A percentile compares a stretch with the other conserved stretches of the same genome.
Evolutionary conservation across 1,139 yeast genomes (phyloP).

Genomic region (Sugiyamaella sp.): DNA sequence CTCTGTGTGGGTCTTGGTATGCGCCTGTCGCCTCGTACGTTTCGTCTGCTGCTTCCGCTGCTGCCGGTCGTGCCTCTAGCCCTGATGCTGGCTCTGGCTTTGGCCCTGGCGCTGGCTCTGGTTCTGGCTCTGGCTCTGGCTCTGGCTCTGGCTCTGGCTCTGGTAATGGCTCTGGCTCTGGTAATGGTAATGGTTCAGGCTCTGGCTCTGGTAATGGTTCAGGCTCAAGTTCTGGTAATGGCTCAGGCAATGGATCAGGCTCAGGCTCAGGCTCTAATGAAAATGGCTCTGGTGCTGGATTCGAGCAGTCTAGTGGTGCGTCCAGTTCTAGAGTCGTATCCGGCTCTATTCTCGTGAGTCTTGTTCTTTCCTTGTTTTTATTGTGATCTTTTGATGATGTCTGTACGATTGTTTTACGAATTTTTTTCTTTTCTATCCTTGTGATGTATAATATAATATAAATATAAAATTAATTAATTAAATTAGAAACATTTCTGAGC

Average conservation of each 20-base stretch:
- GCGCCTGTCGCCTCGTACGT: too few species aligned
- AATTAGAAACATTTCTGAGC: neutral
- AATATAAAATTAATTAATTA: slow-evolving; percentile 3
- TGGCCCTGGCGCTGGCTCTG: too few species aligned
- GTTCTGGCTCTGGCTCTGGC: too few species aligned
- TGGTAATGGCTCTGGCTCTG: neutral
- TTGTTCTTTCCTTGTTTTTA: slow-evolving; percentile 13
- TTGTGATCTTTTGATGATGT: slow-evolving; percentile 7
- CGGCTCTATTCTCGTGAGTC: slow-evolving; percentile 7
- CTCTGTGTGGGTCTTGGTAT: too few species aligned
- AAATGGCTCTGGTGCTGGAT: slow-evolving; percentile 4
- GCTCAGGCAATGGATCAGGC: neutral
- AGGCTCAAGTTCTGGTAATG: neutral
- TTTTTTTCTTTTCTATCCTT: slow-evolving; percentile 12
- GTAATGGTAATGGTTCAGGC: neutral
- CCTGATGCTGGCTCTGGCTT: too few species aligned
- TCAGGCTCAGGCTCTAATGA: neutral
- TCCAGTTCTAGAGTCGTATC: slow-evolving; percentile 4
- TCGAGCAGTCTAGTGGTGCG: slow-evolving; percentile 11
- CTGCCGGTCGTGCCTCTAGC: too few species aligned
- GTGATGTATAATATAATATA: slow-evolving; percentile 4
- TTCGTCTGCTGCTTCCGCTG: too few species aligned
- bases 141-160: neutral
- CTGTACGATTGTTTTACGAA: slow-evolving; percentile 3
- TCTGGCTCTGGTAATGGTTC: neutral